These are phyloP conservation scores for Ustilago loliicola DNA, from an alignment of 1,284 basidiomycete genomes.

Conservation along the genomic window DNA sequence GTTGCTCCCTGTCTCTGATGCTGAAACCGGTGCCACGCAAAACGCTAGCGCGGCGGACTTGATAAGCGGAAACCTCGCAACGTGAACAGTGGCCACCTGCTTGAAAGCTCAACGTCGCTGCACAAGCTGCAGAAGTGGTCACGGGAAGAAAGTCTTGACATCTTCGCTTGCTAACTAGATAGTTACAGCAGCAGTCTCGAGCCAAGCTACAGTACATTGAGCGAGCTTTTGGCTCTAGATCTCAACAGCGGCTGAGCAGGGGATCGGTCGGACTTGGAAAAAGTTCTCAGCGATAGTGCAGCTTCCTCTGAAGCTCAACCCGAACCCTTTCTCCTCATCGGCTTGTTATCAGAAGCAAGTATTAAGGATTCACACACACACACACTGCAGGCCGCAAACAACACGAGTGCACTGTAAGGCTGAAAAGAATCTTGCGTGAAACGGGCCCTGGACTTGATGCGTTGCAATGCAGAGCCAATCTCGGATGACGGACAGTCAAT, in stretches of 20 bases:
- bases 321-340: not conserved
- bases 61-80: conserved; percentile 2
- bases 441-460: not conserved
- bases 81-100: not conserved
- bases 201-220: too few species aligned
- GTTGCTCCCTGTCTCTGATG: not conserved
- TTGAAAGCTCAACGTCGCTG: not conserved
- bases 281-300: not conserved
- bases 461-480: not conserved
- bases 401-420: too few species aligned
- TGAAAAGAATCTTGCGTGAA: not conserved
- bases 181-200: too few species aligned
- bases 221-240: not conserved
- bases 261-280: conserved; percentile 1
- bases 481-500: not conserved
- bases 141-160: too few species aligned
- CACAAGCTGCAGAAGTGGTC: not conserved
- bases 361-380: not conserved
- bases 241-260: not conserved
- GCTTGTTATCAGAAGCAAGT: not conserved
- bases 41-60: conserved; percentile 4
- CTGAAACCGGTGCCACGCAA: not conserved
- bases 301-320: not conserved
- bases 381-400: too few species aligned
- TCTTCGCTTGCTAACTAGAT: too few species aligned